Evolutionary conservation across 768 basidiomycete species (phyloP), one percentile per base, ranked within the genome.

Genomic region (Termitomyces bulborhizus): DNA sequence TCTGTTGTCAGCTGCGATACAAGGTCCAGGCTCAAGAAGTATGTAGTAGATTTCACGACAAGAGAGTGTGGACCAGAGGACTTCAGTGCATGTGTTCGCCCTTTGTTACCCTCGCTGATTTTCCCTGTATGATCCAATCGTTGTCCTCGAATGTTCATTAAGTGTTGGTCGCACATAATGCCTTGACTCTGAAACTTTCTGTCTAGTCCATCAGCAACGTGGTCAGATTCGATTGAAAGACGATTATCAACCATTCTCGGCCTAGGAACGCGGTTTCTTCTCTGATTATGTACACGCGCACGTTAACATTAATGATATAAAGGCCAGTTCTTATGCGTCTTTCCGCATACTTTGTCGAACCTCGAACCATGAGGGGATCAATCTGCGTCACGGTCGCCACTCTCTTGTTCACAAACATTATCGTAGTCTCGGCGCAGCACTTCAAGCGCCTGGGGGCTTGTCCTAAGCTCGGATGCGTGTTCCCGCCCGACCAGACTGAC

Each of bases 401-500:
- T 44, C 26, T 44, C 27, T 44, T 44, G 15, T 26, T 44, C 26
- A 27, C 43, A 27, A 44, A 44, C 3, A 44, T 12, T 34, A 3
- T 13, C 34, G 5, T 7, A 3, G 54, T 59, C 29, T 66, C 66
- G 42, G 73, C 71, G 6, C 74, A 76, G 53, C 70, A 70, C 31
- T 76, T 69, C 66, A 65, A 69, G 58, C 68, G 75, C 27, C 70
- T 76, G 15, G 74, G 75, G 8, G 61, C 68, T 37, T 76, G 75
- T 53, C 73, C 74, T 1, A 72, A 63, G 24, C 65, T 76, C 12
- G 74, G 74, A 37, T 76, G 74, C 46, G 63, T 76, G 15, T 72
- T 76, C 54, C 75, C 74, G 26, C 75, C 75, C 21, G 74, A 76
- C 60, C 75, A 74, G 52, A 72, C 71, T 36, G 73, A 76, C 50